Conservation (phyloP, 306 rosid species). For the Quercus engelmannii region DNA sequence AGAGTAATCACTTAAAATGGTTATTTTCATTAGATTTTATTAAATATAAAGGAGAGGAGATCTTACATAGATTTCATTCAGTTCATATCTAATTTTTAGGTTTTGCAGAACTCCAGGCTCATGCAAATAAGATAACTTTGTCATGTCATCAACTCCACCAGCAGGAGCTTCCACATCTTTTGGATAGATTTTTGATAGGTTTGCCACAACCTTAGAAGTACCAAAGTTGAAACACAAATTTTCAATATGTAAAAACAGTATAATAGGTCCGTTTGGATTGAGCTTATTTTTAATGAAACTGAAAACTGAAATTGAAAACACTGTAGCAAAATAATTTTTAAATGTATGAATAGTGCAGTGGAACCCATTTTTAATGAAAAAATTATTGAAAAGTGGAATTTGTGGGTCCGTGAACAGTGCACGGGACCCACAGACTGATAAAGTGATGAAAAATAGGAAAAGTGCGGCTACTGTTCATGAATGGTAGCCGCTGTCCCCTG, state of each 20-base stretch:
- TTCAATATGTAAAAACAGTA: not conserved
- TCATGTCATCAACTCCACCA: conserved; percentile 99
- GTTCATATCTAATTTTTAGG: conserved; percentile 83
- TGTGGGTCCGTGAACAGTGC: too few species aligned
- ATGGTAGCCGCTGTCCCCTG: too few species aligned
- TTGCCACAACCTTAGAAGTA: conserved; percentile 53
- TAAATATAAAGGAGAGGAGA: conserved; percentile 17
- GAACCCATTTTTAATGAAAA: too few species aligned
- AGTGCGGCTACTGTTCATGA: too few species aligned
- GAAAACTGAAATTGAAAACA: too few species aligned
- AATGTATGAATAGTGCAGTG: too few species aligned
- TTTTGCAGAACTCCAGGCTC: conserved; percentile 98
- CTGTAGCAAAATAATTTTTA: too few species aligned
- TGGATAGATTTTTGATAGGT: conserved; percentile 70
- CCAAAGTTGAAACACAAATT: conserved; percentile 16
- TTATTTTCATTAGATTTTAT: conserved; percentile 10
- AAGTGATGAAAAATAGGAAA: too few species aligned
- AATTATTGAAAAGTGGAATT: too few species aligned
- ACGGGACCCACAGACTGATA: too few species aligned
- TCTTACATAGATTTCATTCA: conserved; percentile 92
- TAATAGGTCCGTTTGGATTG: too few species aligned
- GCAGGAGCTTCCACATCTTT: conserved; percentile 93
- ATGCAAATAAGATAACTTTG: conserved; percentile 91
- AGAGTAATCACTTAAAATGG: conserved; percentile 4
- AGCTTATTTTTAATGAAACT: too few species aligned